Conservation (phyloP, 2,329 filamentous ascomycete species). For the Calonectria montana region DNA sequence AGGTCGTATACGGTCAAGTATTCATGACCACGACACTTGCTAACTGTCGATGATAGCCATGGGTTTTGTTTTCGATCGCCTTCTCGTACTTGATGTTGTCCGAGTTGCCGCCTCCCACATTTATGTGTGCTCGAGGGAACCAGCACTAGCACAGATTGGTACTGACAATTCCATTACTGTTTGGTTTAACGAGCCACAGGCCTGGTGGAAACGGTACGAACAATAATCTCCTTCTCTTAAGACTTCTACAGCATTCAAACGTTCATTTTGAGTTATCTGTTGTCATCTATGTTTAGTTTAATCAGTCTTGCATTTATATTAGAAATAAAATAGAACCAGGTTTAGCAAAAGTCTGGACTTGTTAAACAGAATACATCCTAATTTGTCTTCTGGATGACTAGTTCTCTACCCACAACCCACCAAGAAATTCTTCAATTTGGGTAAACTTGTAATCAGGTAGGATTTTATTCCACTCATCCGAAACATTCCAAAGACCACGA, state of each 20-base stretch:
- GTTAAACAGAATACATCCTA: no score
- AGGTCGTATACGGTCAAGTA: neutral
- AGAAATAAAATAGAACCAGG: no score
- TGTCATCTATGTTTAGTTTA: no score
- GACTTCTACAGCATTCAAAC: no score
- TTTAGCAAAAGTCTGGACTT: no score
- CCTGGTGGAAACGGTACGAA: neutral
- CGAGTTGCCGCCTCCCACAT: neutral
- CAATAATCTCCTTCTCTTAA: no score
- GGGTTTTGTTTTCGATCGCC: neutral
- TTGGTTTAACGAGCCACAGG: neutral
- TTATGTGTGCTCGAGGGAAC: neutral
- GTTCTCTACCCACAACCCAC: constrained; percentile 31
- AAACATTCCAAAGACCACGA: constrained; percentile 51
- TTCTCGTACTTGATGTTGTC: neutral
- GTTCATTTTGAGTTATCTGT: no score
- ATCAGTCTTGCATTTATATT: no score
- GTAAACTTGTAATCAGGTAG: constrained; percentile 58
- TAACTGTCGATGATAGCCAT: neutral
- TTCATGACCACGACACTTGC: neutral
- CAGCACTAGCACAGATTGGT: neutral
- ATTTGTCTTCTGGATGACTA: neutral
- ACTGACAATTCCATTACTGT: no score
- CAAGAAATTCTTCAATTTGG: constrained; percentile 54
- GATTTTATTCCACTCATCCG: constrained; percentile 57